Base-by-base conservation (phyloP, 2,329 filamentous ascomycete genomes). In the Colletotrichum incanum region DNA sequence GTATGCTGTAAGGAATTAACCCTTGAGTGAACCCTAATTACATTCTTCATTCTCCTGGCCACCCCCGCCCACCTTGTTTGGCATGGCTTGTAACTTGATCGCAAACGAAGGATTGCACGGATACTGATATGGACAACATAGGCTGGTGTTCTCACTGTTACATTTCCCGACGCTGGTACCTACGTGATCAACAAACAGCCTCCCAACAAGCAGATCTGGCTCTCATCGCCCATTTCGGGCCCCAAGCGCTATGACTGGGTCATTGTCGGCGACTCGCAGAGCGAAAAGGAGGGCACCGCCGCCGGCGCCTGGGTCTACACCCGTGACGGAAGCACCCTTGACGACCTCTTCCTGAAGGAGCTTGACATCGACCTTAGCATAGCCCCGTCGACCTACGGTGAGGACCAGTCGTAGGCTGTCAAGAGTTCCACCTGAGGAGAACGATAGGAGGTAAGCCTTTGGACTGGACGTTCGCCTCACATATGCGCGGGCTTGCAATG, bases 161-260 rank as follows among this genome's bases (percentile, higher is more conserved):
- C 85, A 8, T 90, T 94, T 76, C 90, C 91, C 1, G 85, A 87
- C 16, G 86, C 90, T 62, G 95, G 95, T 74, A 96, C 91, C 39
- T 99, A 97, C 80, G 94, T 99, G 72, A 89, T 99, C 84, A 99
- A 99, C 89, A 99, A 99, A 84, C 96, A 99, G 82, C 96, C 96
- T 0, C 95, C 96, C 26, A 98, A 98, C 87, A 96, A 95, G 86
- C 96, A 93, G 81, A 98, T 99, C 79, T 99, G 96, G 96, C 90
- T 98, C 56, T 96, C 94, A 47, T 97, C 94, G 54, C 96, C 96
- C 5, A 86, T 94, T 65, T 95, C 94, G 7, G 96, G 96, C 0
- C 96, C 96, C 18, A 98, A 98, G 84, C 92, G 96, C 71, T 99
- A 93, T 85, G 95, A 98, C 82, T 99, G 94, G 89, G 93, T 97